Conservation (phyloP, 148 eudicot genomes). For the Oxyria digyna region DNA sequence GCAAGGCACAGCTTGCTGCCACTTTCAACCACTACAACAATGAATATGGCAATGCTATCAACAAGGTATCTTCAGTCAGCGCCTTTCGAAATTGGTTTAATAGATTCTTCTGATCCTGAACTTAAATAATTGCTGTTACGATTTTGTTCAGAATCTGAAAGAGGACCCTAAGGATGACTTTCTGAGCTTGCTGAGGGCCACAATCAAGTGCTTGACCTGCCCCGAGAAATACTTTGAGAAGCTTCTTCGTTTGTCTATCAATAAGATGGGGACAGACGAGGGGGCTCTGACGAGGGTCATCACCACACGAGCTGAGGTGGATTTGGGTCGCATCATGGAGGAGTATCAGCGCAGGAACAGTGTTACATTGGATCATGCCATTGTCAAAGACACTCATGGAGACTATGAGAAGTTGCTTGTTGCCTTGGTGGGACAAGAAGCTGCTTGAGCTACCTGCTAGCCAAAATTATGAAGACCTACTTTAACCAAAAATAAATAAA, state of each 20-base stretch:
- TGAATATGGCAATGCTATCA: constrained; percentile 58
- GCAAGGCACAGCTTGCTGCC: constrained; percentile 85
- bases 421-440: constrained; percentile 55
- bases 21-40: constrained; percentile 78
- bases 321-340: constrained; percentile 63
- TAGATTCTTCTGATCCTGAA: no score
- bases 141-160: constrained; percentile 48
- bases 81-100: no score
- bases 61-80: constrained; percentile 72
- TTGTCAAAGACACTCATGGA: constrained; percentile 65
- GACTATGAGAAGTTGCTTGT: constrained; percentile 77
- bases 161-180: constrained; percentile 57
- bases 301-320: constrained; percentile 73
- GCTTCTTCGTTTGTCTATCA: constrained; percentile 59
- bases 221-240: constrained; percentile 87
- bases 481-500: not conserved
- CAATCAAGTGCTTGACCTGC: constrained; percentile 60
- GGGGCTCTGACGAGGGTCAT: constrained; percentile 78
- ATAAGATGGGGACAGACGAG: constrained; percentile 75
- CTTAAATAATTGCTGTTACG: no score
- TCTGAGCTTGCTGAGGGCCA: constrained; percentile 51
- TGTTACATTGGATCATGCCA: constrained; percentile 54
- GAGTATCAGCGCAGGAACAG: constrained; percentile 71
- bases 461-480: not conserved
- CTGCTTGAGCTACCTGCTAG: constrained; percentile 16